A percentile compares a stretch with the other conserved stretches of the same genome.
Evolutionary conservation across 257 asterid genomes (phyloP).

Genomic region (Vinca minor): DNA sequence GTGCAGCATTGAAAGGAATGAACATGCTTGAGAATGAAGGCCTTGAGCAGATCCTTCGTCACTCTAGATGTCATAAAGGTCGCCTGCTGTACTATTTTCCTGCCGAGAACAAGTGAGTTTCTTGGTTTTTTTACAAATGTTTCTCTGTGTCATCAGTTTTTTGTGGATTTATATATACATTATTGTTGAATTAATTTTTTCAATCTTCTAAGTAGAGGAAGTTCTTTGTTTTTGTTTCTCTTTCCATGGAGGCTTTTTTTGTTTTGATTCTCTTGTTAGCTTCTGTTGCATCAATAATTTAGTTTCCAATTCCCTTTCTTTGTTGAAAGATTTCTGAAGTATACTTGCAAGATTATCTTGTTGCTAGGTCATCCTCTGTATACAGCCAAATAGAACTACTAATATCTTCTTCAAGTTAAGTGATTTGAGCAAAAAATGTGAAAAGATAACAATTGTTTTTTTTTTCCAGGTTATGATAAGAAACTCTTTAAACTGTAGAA

Average conservation of each 20-base stretch:
- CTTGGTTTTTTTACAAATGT: no score
- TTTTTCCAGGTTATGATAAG: no score
- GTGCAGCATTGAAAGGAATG: conserved; percentile 42
- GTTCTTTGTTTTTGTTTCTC: no score
- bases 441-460: no score
- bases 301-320: not conserved
- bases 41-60: conserved; percentile 53
- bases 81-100: conserved; percentile 85
- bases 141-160: no score
- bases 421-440: not conserved
- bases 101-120: conserved; percentile 40
- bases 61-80: conserved; percentile 90
- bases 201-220: no score
- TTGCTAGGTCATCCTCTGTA: not conserved
- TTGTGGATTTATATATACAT: no score
- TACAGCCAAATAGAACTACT: no score
- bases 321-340: not conserved
- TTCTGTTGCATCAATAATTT: not conserved
- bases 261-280: not conserved
- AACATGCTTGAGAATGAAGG: conserved; percentile 37
- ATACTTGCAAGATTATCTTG: not conserved
- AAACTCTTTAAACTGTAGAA: no score
- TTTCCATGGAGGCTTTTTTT: no score
- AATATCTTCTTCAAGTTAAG: no score
- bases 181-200: no score